Percentiles rank a stretch among this genome's conserved stretches.
These are phyloP conservation scores for Termitomyces sp. DNA, from an alignment of 768 basidiomycete genomes.

Conservation along the genomic window DNA sequence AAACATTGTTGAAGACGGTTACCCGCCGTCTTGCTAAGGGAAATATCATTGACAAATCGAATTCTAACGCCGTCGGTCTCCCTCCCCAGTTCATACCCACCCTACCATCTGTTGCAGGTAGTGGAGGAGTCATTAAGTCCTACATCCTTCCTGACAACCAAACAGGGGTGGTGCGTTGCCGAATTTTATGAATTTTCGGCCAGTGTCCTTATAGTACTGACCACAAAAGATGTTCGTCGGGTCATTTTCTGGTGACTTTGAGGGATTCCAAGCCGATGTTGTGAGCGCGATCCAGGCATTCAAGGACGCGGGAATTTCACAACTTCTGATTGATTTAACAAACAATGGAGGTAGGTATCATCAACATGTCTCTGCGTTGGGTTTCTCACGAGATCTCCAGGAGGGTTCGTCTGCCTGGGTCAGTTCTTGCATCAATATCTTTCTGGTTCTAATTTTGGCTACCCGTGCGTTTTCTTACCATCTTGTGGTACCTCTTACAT, in stretches of 20 bases:
- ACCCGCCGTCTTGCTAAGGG: slow-evolving; percentile 21
- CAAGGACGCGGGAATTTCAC: slow-evolving; percentile 40
- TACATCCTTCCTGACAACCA: slow-evolving; percentile 48
- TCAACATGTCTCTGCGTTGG: not conserved
- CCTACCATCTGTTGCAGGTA: slow-evolving; percentile 37
- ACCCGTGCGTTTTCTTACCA: slow-evolving; percentile 33
- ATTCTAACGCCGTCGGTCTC: slow-evolving; percentile 34
- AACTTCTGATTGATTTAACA: slow-evolving; percentile 50
- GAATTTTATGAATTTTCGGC: not conserved
- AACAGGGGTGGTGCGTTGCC: slow-evolving; percentile 49
- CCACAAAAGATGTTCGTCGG: slow-evolving; percentile 50
- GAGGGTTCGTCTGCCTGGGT: slow-evolving; percentile 58
- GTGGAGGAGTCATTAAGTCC: slow-evolving; percentile 46
- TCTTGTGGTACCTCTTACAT: not conserved
- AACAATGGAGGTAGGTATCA: slow-evolving; percentile 49
- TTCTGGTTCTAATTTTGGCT: slow-evolving; percentile 41
- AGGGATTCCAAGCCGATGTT: slow-evolving; percentile 46
- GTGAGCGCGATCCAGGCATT: slow-evolving; percentile 39
- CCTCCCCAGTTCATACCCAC: slow-evolving; percentile 44
- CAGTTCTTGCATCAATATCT: slow-evolving; percentile 55
- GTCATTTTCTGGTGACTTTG: slow-evolving; percentile 47
- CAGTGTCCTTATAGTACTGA: not conserved
- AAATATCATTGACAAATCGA: slow-evolving; percentile 37
- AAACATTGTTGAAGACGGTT: not conserved
- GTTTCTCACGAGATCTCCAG: slow-evolving; percentile 20